A percentile compares a stretch with the other conserved stretches of the same genome.
Conservation (phyloP, 179 eudicot genomes). For the Carnegiea gigantea region DNA sequence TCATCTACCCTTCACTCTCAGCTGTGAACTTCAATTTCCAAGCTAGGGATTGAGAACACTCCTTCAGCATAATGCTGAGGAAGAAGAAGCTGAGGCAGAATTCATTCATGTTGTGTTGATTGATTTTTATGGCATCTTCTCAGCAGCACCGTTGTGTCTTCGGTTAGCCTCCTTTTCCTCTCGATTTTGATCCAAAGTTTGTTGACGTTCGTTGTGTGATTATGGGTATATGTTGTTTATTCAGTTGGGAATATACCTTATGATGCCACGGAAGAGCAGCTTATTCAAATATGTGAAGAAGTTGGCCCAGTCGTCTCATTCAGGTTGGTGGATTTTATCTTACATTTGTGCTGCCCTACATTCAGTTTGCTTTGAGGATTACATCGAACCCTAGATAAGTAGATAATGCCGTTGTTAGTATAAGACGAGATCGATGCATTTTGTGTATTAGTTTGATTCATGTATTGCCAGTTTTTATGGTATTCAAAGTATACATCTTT, state of each 20-base stretch:
- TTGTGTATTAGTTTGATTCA: background rate
- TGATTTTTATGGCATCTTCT: slow-evolving; percentile 56
- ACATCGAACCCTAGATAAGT: slow-evolving; percentile 2
- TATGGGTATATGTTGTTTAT: slow-evolving; percentile 8
- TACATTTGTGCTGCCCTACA: background rate
- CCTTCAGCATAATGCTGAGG: slow-evolving; percentile 18
- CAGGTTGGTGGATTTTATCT: slow-evolving; percentile 49
- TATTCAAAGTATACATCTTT: background rate
- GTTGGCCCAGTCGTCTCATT: slow-evolving; percentile 97
- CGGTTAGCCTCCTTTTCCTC: slow-evolving; percentile 33
- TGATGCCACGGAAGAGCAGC: slow-evolving; percentile 97
- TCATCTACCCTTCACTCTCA: background rate
- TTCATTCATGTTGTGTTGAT: slow-evolving; percentile 21
- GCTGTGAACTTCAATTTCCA: background rate
- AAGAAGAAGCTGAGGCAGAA: slow-evolving; percentile 34
- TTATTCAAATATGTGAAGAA: slow-evolving; percentile 90
- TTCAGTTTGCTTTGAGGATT: slow-evolving; percentile 2
- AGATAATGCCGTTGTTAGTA: background rate
- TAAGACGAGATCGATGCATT: background rate
- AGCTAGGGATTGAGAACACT: background rate
- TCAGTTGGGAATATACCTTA: slow-evolving; percentile 97
- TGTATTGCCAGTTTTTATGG: background rate
- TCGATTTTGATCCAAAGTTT: background rate
- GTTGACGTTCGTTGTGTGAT: background rate
- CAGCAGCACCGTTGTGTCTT: slow-evolving; percentile 95